Percentiles rank a stretch among this genome's conserved stretches.
Evolutionary conservation across 2,329 filamentous ascomycete genomes (phyloP).

Genomic region (Colletotrichum eremochloae): DNA sequence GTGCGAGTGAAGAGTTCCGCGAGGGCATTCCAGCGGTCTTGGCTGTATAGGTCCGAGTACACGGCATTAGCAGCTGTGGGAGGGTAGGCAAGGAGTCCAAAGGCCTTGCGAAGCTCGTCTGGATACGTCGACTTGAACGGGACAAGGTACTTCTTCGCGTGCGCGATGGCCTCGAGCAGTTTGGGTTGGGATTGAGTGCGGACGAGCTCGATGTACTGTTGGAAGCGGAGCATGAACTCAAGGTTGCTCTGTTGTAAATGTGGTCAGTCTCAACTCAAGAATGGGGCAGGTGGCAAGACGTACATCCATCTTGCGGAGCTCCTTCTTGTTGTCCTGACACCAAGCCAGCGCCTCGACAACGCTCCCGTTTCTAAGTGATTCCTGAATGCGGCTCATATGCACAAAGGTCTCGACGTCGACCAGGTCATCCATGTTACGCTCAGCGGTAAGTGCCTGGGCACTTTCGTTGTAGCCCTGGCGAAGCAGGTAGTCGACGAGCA

Average conservation of each 20-base stretch:
- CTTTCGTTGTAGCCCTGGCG: slow-evolving; percentile 85
- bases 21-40: slow-evolving; percentile 80
- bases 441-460: slow-evolving; percentile 79
- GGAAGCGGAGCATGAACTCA: slow-evolving; percentile 92
- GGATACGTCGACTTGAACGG: slow-evolving; percentile 78
- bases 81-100: slow-evolving; percentile 83
- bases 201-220: slow-evolving; percentile 95
- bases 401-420: slow-evolving; percentile 93
- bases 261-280: slow-evolving; percentile 26
- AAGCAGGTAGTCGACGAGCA: slow-evolving; percentile 93
- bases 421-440: slow-evolving; percentile 82
- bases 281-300: slow-evolving; percentile 46
- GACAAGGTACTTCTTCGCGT: slow-evolving; percentile 86
- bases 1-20: slow-evolving; percentile 86
- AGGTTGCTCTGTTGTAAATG: slow-evolving; percentile 73
- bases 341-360: slow-evolving; percentile 86
- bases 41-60: slow-evolving; percentile 75
- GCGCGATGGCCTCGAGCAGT: slow-evolving; percentile 80
- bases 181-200: slow-evolving; percentile 74
- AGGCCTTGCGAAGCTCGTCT: slow-evolving; percentile 77
- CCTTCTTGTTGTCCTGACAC: slow-evolving; percentile 95
- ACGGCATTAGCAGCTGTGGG: slow-evolving; percentile 63
- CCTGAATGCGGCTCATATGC: slow-evolving; percentile 82
- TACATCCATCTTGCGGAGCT: slow-evolving; percentile 88
- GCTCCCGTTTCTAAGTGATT: slow-evolving; percentile 77